Base-by-base conservation (phyloP, 1,284 basidiomycete genomes). In the Laetiporus sulphureus region DNA sequence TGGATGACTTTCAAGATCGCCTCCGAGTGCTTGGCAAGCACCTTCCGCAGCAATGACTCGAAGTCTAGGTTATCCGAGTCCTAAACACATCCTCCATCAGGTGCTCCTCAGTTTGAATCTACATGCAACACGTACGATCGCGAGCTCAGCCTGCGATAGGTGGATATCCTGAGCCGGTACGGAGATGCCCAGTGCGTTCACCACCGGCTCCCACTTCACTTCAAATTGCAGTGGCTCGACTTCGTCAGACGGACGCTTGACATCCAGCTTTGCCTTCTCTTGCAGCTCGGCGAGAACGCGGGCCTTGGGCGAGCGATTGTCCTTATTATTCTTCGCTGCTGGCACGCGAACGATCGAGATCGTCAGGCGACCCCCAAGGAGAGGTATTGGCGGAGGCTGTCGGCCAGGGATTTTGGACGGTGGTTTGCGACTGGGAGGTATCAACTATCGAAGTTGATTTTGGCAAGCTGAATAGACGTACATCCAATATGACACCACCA, bases 401-500 rank as follows among this genome's bases (percentile, higher is more conserved):
- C 52, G 49, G 22, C 71, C 67, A 15, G 63, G 64, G n/a, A 63
- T 57, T 12, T 55, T 32, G 47, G 64, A 49, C 16, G 66, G 61
- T n/a, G 68, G 61, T 44, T 68, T 67, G 27, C 78, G 77, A 42
- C 77, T 80, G 40, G 13, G n/a, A 41, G 13, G 44, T 20, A 5
- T 21, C 25, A 31, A 40, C 11, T 12, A 20, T 22, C 10, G 37
- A 29, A 31, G 30, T n/a, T n/a, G n/a, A n/a, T n/a, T n/a, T n/a
- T n/a, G n/a, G n/a, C n/a, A n/a, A 39, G 44, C 13, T n/a, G 20
- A 41, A 34, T n/a, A 30, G 8, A 61, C 83, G 49, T 54, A 88
- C 84, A 83, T 64, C 88, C 87, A 91, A 57, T 91, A 91, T 5
- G 75, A 75, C 11, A 77, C 71, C 3, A 68, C 73, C 53, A 91